Conservation (phyloP, 805 yeast species). For the Brettanomyces anomalus region DNA sequence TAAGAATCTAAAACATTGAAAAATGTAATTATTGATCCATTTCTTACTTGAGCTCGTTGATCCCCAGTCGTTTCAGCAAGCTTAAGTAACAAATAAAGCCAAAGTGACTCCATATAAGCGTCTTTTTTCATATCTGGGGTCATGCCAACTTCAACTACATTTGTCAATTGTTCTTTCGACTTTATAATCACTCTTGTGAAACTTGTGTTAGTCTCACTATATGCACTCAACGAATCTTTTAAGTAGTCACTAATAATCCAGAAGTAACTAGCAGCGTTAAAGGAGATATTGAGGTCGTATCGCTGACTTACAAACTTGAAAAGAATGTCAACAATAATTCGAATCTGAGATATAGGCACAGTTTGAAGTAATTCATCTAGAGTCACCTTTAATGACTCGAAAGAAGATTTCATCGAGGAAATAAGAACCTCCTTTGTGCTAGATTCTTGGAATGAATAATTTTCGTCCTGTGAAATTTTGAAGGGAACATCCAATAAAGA, state of each 20-base stretch:
- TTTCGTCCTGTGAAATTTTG: slow-evolving; percentile 23
- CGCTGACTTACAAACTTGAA: slow-evolving; percentile 63
- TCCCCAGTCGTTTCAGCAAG: slow-evolving; percentile 59
- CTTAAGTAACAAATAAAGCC: slow-evolving; percentile 57
- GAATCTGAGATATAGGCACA: slow-evolving; percentile 59
- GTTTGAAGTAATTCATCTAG: slow-evolving; percentile 76
- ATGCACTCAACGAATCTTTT: slow-evolving; percentile 23
- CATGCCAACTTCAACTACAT: slow-evolving; percentile 3
- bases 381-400: slow-evolving; percentile 73
- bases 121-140: slow-evolving; percentile 2
- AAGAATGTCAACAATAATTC: slow-evolving; percentile 60
- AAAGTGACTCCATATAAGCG: slow-evolving; percentile 32
- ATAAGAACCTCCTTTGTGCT: slow-evolving; percentile 38
- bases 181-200: slow-evolving; percentile 6
- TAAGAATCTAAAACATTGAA: slow-evolving; percentile 74
- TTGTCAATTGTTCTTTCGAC: slow-evolving; percentile 15
- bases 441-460: slow-evolving; percentile 16
- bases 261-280: slow-evolving; percentile 83
- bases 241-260: slow-evolving; percentile 85
- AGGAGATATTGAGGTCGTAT: slow-evolving; percentile 76
- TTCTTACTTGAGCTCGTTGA: slow-evolving; percentile 69
- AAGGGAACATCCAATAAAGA: slow-evolving; percentile 55
- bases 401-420: slow-evolving; percentile 55
- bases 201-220: neutral
- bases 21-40: slow-evolving; percentile 84